phyloP scores from a whole-genome alignment of 257 asterid species.

The Scutellaria barbata region DNA sequence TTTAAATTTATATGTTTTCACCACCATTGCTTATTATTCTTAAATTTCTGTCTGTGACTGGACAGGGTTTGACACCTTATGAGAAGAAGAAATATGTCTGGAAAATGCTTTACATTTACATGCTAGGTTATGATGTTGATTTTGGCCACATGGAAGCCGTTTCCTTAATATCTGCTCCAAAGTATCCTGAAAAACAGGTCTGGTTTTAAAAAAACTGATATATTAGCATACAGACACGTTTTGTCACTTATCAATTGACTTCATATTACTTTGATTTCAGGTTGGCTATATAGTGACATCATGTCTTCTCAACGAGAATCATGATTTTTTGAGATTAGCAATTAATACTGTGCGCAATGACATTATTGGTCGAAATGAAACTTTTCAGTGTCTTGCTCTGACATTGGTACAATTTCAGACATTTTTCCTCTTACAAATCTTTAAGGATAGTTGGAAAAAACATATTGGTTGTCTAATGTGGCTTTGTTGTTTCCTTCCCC shows the following conservation, averaged over 20 bases:
- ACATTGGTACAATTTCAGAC: slow-evolving; percentile 70
- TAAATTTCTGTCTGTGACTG: slow-evolving; percentile 24
- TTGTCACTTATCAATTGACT: slow-evolving; percentile 30
- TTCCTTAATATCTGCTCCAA: slow-evolving; percentile 96
- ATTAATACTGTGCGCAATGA: slow-evolving; percentile 97
- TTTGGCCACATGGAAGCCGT: slow-evolving; percentile 99
- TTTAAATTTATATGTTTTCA: not conserved
- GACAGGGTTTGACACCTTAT: slow-evolving; percentile 85
- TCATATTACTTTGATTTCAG: slow-evolving; percentile 53
- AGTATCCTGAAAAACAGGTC: slow-evolving; percentile 99
- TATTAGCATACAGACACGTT: slow-evolving; percentile 24
- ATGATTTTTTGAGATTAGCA: slow-evolving; percentile 94
- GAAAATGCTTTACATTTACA: slow-evolving; percentile 98
- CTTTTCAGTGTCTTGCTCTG: slow-evolving; percentile 98
- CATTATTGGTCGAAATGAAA: slow-evolving; percentile 97
- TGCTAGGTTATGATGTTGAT: slow-evolving; percentile 99
- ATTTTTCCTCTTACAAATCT: slow-evolving; percentile 18
- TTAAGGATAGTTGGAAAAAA: slow-evolving; percentile 28
- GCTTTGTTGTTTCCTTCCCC: slow-evolving; percentile 26
- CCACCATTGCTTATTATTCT: slow-evolving; percentile 24
- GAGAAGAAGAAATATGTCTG: slow-evolving; percentile 99
- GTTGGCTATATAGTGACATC: slow-evolving; percentile 99
- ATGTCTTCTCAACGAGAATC: slow-evolving; percentile 95
- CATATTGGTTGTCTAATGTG: slow-evolving; percentile 24
- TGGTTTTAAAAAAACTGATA: not conserved